Evolutionary conservation across 2,329 filamentous ascomycete species (phyloP).

Genomic region (Ceratocystis variospora): DNA sequence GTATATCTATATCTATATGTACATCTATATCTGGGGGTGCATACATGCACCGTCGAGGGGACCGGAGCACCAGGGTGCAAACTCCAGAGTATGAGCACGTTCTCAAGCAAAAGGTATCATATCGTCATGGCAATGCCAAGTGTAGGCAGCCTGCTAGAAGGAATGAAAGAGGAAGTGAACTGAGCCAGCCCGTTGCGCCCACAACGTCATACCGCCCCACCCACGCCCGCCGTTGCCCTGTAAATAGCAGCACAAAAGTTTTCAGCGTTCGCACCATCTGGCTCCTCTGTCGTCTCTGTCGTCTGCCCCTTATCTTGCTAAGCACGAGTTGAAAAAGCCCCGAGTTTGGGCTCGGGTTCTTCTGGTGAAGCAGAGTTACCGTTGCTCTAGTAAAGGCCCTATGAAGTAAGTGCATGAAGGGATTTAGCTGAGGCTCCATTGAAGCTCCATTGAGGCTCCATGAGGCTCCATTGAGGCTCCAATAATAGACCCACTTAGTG

Average conservation of each 20-base stretch:
- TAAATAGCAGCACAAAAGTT: constrained; percentile 2
- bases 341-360: constrained; percentile 4
- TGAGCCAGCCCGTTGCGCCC: constrained; percentile 1
- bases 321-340: neutral
- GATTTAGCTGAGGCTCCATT: neutral
- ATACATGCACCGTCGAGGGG: neutral
- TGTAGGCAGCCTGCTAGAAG: neutral
- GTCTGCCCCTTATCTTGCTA: neutral
- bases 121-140: too few species aligned
- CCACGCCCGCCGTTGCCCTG: neutral
- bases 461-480: constrained; percentile 14
- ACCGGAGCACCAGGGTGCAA: too few species aligned
- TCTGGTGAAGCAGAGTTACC: neutral
- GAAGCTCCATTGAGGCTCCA: constrained; percentile 14
- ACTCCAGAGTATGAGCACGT: too few species aligned
- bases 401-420: neutral
- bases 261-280: neutral
- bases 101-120: too few species aligned
- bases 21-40: too few species aligned
- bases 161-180: constrained; percentile 7
- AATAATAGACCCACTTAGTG: constrained; percentile 14
- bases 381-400: neutral
- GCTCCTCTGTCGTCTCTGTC: neutral
- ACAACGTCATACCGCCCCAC: constrained; percentile 17
- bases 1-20: too few species aligned